A percentile compares a stretch with the other conserved stretches of the same genome.
These are phyloP conservation scores for Pythium folliculosum DNA, from an alignment of 352 stramenopile species.

Conservation along the genomic window DNA sequence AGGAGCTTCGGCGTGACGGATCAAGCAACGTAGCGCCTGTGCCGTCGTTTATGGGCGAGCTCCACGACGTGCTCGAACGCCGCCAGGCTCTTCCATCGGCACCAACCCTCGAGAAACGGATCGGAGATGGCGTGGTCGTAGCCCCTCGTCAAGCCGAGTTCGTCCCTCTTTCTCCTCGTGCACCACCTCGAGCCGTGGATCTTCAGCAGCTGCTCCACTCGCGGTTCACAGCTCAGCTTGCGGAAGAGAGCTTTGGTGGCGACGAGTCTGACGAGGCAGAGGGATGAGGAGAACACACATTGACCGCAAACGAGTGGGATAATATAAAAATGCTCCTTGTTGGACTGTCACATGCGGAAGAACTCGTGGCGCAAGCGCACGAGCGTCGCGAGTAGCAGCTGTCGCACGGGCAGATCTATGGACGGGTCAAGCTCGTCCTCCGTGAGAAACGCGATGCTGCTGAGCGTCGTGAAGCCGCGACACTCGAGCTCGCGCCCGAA, in stretches of 20 bases:
- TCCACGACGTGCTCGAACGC: conserved; percentile 56
- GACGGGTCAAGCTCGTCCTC: conserved; percentile 57
- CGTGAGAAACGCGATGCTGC: conserved; percentile 82
- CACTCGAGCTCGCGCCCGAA: conserved; percentile 64
- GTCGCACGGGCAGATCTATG: conserved; percentile 37
- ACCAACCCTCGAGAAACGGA: conserved; percentile 41
- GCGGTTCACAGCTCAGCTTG: conserved; percentile 20
- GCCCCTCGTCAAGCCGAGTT: background rate
- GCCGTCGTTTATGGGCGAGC: conserved; percentile 49
- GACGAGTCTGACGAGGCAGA: conserved; percentile 11
- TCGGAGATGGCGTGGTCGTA: conserved; percentile 35
- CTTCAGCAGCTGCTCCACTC: conserved; percentile 29
- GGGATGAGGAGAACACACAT: background rate
- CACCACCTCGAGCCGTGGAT: conserved; percentile 13
- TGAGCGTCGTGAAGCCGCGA: conserved; percentile 68
- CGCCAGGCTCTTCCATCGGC: conserved; percentile 33
- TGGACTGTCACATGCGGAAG: conserved; percentile 68
- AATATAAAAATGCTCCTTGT: background rate
- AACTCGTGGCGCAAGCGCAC: conserved; percentile 74
- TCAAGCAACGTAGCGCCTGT: conserved; percentile 11
- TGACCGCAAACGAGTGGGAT: background rate
- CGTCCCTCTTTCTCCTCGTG: background rate
- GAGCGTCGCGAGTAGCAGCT: conserved; percentile 66
- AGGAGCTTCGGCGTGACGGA: conserved; percentile 17
- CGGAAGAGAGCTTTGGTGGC: conserved; percentile 18